A percentile compares a stretch with the other conserved stretches of the same genome.
These are phyloP conservation scores for Aspergillus coremiiformis DNA, from an alignment of 495 filamentous ascomycete genomes.

Conservation along the genomic window DNA sequence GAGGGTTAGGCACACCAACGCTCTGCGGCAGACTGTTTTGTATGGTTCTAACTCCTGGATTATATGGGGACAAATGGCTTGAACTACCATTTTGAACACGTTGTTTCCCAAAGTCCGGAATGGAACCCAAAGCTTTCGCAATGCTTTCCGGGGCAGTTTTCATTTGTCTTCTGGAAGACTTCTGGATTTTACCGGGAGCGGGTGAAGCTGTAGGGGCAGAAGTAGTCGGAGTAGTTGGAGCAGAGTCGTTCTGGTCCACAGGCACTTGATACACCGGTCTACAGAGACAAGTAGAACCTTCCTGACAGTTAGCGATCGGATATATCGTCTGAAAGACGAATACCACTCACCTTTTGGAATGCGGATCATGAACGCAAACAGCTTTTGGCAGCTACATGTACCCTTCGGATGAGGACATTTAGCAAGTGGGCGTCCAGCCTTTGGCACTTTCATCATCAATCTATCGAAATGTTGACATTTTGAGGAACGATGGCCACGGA, in stretches of 20 bases:
- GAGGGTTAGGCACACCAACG: background rate
- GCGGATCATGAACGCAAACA: constrained; percentile 45
- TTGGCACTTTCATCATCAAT: constrained; percentile 70
- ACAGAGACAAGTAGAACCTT: constrained; percentile 35
- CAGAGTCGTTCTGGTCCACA: constrained; percentile 10
- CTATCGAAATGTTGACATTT: constrained; percentile 72
- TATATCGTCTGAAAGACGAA: background rate
- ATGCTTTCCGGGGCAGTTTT: constrained; percentile 23
- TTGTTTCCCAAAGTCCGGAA: constrained; percentile 14
- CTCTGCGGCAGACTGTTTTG: background rate
- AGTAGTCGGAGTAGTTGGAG: constrained; percentile 8
- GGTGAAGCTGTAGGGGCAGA: constrained; percentile 12
- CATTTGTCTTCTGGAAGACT: constrained; percentile 18
- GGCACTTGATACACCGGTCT: constrained; percentile 38
- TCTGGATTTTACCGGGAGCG: constrained; percentile 23
- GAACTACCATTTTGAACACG: constrained; percentile 15
- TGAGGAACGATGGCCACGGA: constrained; percentile 78
- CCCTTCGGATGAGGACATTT: constrained; percentile 67
- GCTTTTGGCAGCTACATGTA: constrained; percentile 49
- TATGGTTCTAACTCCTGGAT: background rate
- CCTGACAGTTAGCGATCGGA: background rate
- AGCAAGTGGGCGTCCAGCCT: constrained; percentile 70
- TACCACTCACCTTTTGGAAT: constrained; percentile 38
- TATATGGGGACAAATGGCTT: constrained; percentile 7
- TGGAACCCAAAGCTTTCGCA: constrained; percentile 21